Evolutionary conservation across 495 filamentous ascomycete species (phyloP), one percentile per base, ranked within the genome.

Genomic region (Cercophora sp.): DNA sequence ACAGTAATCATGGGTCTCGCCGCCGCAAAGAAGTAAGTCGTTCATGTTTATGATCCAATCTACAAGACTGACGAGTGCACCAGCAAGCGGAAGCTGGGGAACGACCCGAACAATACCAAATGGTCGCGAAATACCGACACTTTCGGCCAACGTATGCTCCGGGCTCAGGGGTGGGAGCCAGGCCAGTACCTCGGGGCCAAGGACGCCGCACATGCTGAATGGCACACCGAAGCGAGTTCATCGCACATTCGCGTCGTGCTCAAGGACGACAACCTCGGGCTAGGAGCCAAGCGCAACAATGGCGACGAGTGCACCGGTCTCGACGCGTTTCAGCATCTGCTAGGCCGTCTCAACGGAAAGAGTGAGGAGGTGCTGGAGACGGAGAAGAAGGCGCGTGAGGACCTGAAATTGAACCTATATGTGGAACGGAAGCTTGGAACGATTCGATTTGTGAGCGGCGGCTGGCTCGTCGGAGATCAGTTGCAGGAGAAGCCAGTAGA

Each of bases 101-200:
- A 84, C 61, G 92, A 98, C 71, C 92, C 92, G 11, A 95, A 96
- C 66, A 96, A 96, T 65, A 95, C 88, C 24, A 80, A 80, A 71
- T 98, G 92, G 92, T 81, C 85, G 40, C 84, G 83, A 54, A 85
- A 89, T 59, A 90, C 88, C 54, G 75, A 79, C 39, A 81, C 82
- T 42, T 96, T 89, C 62, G 92, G 92, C 58, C 91, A 96, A 65
- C 84, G 79, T 58, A 87, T 96, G 48, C 82, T 98, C 55, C 81
- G 85, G 47, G 74, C 84, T 1, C 90, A 96, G 61, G 92, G 92
- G 40, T 98, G 92, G 92, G 81, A 81, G 37, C 92, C 92, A 0
- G 92, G 92, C 20, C 74, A 81, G 52, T 85, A 79, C 43, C 79
- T 98, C 23, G 93, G 92, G 23, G 85, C 83, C 8, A 79, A 82